Evolutionary conservation across 2,329 filamentous ascomycete genomes (phyloP).

Genomic region (Teratosphaeria viscida): DNA sequence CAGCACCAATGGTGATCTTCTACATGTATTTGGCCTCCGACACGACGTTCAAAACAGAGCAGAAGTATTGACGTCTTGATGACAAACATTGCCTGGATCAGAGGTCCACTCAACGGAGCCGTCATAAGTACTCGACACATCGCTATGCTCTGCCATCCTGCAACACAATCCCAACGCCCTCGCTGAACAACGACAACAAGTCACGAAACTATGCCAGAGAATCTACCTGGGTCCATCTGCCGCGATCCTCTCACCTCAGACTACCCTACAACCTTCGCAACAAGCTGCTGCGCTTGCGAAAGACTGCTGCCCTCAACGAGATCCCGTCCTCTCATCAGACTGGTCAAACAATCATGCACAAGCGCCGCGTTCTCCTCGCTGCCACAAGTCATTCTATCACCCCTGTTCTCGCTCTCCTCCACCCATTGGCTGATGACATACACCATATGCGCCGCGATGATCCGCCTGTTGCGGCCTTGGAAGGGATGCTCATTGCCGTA

Average conservation of each 20-base stretch:
- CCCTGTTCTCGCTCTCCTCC: constrained; percentile 43
- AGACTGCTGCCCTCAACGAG: constrained; percentile 8
- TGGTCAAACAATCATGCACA: constrained; percentile 21
- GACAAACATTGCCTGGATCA: not conserved
- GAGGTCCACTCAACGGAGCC: not conserved
- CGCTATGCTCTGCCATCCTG: not conserved
- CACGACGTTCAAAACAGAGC: not conserved
- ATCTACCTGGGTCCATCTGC: not conserved
- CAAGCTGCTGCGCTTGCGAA: not conserved
- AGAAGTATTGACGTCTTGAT: not conserved
- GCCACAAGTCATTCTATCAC: constrained; percentile 46
- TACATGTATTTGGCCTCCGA: not conserved
- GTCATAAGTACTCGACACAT: not conserved
- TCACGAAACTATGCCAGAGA: not conserved
- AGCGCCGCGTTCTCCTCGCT: constrained; percentile 46
- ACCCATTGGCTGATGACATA: constrained; percentile 54
- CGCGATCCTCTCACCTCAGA: not conserved
- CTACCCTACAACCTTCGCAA: not conserved
- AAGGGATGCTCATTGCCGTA: constrained; percentile 59
- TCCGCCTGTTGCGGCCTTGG: constrained; percentile 42
- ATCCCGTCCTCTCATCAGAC: constrained; percentile 14
- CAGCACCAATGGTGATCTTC: not conserved
- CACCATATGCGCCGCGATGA: constrained; percentile 51
- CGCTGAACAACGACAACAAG: not conserved
- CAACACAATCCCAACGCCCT: not conserved